Evolutionary conservation across 345 rosid genomes (phyloP).

Genomic region (Eutrema yunnanense): DNA sequence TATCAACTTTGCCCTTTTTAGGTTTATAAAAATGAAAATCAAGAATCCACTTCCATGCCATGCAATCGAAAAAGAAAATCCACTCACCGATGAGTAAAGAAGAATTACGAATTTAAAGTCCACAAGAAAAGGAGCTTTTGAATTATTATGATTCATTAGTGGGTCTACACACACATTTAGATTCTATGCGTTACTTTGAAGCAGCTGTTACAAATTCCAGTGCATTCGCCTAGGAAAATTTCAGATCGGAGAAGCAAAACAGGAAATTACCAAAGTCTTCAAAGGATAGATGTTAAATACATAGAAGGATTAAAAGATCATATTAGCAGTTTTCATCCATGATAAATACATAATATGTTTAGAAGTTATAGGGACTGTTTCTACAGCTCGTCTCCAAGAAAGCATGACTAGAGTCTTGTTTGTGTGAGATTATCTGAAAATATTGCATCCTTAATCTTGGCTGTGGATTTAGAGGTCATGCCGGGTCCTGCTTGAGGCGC

Average conservation of each 20-base stretch:
- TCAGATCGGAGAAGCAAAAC: not conserved
- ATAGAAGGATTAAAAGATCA: not conserved
- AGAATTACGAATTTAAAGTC: conserved; percentile 31
- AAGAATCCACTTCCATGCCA: conserved; percentile 41
- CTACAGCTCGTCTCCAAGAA: conserved; percentile 9
- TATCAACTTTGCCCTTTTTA: not conserved
- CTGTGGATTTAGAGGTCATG: conserved; percentile 35
- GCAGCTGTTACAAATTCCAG: conserved; percentile 29
- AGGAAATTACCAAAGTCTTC: not conserved
- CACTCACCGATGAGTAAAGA: conserved; percentile 20
- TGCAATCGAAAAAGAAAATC: conserved; percentile 31
- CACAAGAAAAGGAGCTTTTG: conserved; percentile 30
- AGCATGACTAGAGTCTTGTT: conserved; percentile 18
- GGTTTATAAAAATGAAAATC: conserved; percentile 41
- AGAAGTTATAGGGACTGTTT: conserved; percentile 1
- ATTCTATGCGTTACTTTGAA: conserved; percentile 46
- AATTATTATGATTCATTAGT: conserved; percentile 33
- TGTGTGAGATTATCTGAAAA: conserved; percentile 9
- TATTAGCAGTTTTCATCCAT: not conserved
- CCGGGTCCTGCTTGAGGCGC: conserved; percentile 47
- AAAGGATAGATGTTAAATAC: not conserved
- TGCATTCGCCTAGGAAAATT: not conserved
- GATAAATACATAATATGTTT: conserved; percentile 3
- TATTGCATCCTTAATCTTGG: conserved; percentile 46
- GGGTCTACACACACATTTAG: conserved; percentile 29